Base-by-base conservation (phyloP, 2,329 filamentous ascomycete genomes). In the Chrysoporthe austroafricana region DNA sequence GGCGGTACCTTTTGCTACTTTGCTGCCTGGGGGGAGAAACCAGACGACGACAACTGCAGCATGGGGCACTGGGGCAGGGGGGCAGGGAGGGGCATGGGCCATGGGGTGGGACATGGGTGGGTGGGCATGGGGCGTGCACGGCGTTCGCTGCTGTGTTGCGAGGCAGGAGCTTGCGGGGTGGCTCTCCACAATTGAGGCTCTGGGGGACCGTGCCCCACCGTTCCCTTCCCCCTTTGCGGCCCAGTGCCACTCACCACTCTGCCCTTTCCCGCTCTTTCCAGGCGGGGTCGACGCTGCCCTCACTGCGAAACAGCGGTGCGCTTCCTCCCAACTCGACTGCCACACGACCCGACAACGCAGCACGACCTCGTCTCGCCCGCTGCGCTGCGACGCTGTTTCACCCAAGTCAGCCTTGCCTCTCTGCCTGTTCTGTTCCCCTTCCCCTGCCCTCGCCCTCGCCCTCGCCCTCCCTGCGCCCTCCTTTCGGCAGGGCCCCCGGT, bases 271-370 rank as follows among this genome's bases (percentile, higher is more conserved):
- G 63, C 63, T 21, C 63, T 64, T 64, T 64, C 63, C 44, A 64
- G 63, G 52, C 42, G 42, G 32, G 54, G 16, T 18, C 6, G 32
- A 36, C 18, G 14, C 21, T 42, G n/a, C n/a, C 6, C 18, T 21
- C 63, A 64, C 63, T 64, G 54, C 63, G 32, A 64, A 64, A 64
- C 34, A 52, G 63, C 63, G 63, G 63, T 62, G 60, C 60, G 32
- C 26, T 48, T n/a, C 32, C 57, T 60, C 42, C 57, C 57, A 43
- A 59, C 57, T 21, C 50, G 8, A 8, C 57, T 36, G 39, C 57
- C 57, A 43, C 57, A 42, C 57, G 18, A 60, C 57, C 46, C 14
- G 21, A 36, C 32, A 50, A 50, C 46, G 54, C 54, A 57, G 39
- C 54, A 57, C 44, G 43, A 13, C 46, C 9, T 39, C 26, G 18